Base-by-base conservation (phyloP, 2,329 filamentous ascomycete species). In the Colletotrichum sp. region DNA sequence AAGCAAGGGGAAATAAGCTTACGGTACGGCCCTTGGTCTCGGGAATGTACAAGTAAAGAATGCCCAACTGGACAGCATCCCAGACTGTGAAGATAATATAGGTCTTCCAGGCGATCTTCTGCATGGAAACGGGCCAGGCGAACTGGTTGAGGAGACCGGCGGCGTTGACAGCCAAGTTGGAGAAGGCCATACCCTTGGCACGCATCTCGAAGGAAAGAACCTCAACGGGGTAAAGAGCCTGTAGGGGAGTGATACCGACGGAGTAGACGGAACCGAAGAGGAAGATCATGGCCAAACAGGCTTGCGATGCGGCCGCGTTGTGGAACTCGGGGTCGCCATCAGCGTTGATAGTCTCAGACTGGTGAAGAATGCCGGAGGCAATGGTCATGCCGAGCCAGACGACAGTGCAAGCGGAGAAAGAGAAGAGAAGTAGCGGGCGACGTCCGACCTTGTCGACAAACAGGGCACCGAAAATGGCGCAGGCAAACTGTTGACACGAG, bases 241-340 rank as follows among this genome's bases (percentile, higher is more conserved):
- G 82, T 4, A 84, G 80, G 1, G 82, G 83, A 2, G 82, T 84
- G 68, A 83, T 82, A 59, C 81, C 82, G 67, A 91, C 82, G 2
- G 87, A 89, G 82, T 87, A 92, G 32, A 89, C 84, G 74, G 88
- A 87, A 2, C 88, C 88, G 76, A 90, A 90, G 52, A 91, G 82
- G 82, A 90, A 91, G 68, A 91, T 88, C 79, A 90, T 88, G 26
- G 88, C 88, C 16, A 91, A 81, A 8, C 87, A 85, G 0, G 88
- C 89, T 57, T 87, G 86, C 26, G 86, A 86, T 3, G 87, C 86
- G 8, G 83, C 78, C 10, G 81, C 52, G 80, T 86, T 87, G 73
- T 77, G 82, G 80, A 76, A 76, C 52, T 77, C 75, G 5, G 79
- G 68, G 1, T 80, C 78, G 1, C 75, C 84, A 30, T 82, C 77